Evolutionary conservation across 2,329 filamentous ascomycete genomes (phyloP).

Genomic region (Teratosphaeria nubilosa): DNA sequence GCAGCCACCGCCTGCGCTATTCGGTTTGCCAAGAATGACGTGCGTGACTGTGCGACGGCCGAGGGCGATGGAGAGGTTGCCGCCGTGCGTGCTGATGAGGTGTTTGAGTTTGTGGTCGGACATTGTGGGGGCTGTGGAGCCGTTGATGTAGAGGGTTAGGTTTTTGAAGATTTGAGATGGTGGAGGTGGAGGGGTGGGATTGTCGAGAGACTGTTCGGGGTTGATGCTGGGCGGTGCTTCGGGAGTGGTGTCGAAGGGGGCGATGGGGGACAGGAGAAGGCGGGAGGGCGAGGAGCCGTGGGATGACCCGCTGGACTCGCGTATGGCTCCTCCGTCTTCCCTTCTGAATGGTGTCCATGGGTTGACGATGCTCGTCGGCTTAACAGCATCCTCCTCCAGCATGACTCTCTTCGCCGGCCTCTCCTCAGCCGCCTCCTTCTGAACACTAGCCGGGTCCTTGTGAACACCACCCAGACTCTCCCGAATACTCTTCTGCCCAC

Average conservation of each 20-base stretch:
- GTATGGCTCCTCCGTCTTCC: conserved; percentile 18
- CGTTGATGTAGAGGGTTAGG: conserved; percentile 75
- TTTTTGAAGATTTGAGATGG: conserved; percentile 42
- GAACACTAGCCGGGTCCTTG: no score
- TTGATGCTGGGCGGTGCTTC: neutral
- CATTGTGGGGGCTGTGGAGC: conserved; percentile 68
- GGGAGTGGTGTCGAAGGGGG: conserved; percentile 9
- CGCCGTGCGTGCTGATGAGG: conserved; percentile 65
- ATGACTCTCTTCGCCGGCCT: conserved; percentile 9
- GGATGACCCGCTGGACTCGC: conserved; percentile 25
- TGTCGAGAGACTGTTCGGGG: neutral
- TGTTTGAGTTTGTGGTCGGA: conserved; percentile 82
- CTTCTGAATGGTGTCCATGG: conserved; percentile 22
- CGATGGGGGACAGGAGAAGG: conserved; percentile 12
- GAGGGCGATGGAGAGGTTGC: conserved; percentile 57
- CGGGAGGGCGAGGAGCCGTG: conserved; percentile 22
- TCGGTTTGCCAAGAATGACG: conserved; percentile 63
- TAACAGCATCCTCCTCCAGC: conserved; percentile 9
- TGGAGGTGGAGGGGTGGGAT: neutral
- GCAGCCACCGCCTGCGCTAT: conserved; percentile 39
- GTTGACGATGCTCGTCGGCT: conserved; percentile 18
- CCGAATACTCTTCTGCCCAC: conserved; percentile 34
- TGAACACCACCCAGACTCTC: conserved; percentile 20
- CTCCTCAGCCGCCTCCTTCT: conserved; percentile 11
- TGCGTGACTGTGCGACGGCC: conserved; percentile 70